phyloP scores from a whole-genome alignment of 73 alveolate genomes.

The Stentor roeselii region DNA sequence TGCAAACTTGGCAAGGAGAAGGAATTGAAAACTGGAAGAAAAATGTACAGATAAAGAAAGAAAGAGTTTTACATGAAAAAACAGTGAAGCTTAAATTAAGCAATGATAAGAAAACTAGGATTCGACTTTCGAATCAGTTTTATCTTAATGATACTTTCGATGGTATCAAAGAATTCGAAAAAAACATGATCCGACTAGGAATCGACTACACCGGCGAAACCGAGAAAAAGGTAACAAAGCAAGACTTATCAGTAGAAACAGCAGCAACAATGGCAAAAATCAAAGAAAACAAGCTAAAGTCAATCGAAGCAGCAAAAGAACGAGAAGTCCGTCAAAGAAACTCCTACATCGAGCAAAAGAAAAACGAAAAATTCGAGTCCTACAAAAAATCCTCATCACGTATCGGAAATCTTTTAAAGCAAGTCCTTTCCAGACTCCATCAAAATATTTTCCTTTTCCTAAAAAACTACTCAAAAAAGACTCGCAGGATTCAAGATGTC shows the following conservation, averaged over 20 bases:
- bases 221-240: neutral
- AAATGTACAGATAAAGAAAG: constrained; percentile 29
- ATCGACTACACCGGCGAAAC: constrained; percentile 34
- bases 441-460: neutral
- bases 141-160: constrained; percentile 39
- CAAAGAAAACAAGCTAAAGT: neutral
- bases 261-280: constrained; percentile 22
- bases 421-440: neutral
- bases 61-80: constrained; percentile 29
- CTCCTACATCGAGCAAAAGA: neutral
- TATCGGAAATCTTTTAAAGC: neutral
- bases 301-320: constrained; percentile 8
- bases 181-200: constrained; percentile 55
- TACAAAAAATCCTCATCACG: neutral
- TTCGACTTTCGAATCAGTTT: constrained; percentile 30
- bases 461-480: neutral
- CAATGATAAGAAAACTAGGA: constrained; percentile 38
- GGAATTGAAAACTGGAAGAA: constrained; percentile 56
- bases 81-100: constrained; percentile 38
- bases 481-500: neutral
- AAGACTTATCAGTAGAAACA: neutral
- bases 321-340: neutral
- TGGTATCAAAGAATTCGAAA: constrained; percentile 51
- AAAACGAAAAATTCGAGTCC: neutral
- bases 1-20: constrained; percentile 53